These are phyloP conservation scores for Mallotus repandus DNA, from an alignment of 441 rosid genomes.

Conservation along the genomic window DNA sequence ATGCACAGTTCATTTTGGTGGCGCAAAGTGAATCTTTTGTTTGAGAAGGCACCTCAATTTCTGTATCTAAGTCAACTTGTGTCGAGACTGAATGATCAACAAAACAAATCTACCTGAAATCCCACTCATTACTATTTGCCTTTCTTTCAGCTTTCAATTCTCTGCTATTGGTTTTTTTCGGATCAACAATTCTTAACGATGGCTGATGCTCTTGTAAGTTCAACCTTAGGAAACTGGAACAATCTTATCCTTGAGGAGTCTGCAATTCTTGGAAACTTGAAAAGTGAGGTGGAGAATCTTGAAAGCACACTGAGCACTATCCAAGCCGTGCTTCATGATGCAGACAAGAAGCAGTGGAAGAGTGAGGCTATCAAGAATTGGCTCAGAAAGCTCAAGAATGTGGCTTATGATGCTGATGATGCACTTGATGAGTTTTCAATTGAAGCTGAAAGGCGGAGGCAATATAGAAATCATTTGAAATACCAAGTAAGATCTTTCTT, in stretches of 20 bases:
- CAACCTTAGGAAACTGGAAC: slow-evolving; percentile 4
- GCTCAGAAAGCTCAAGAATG: slow-evolving; percentile 8
- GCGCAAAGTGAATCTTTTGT: too few relatives aligned
- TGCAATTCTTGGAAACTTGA: not conserved
- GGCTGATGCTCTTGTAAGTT: not conserved
- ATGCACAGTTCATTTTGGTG: too few relatives aligned
- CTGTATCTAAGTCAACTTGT: too few relatives aligned
- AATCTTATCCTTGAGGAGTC: not conserved
- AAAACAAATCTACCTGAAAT: too few relatives aligned
- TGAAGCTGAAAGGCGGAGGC: not conserved
- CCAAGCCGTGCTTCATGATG: slow-evolving; percentile 15
- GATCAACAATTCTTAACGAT: not conserved
- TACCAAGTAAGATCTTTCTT: not conserved
- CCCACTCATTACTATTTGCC: too few relatives aligned
- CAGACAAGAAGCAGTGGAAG: slow-evolving; percentile 18
- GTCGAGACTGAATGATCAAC: too few relatives aligned
- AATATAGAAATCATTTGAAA: not conserved
- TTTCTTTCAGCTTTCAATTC: too few relatives aligned
- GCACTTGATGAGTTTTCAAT: slow-evolving; percentile 11
- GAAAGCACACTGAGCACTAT: not conserved
- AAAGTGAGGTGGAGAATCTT: slow-evolving; percentile 8
- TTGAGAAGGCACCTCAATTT: too few relatives aligned
- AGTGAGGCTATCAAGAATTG: not conserved
- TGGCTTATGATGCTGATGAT: slow-evolving; percentile 13
- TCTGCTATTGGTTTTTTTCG: too few relatives aligned